A percentile compares a stretch with the other conserved stretches of the same genome.
These are phyloP conservation scores for Lodderomyces oxycetoniae DNA, from an alignment of 1,139 yeast genomes.

Conservation along the genomic window DNA sequence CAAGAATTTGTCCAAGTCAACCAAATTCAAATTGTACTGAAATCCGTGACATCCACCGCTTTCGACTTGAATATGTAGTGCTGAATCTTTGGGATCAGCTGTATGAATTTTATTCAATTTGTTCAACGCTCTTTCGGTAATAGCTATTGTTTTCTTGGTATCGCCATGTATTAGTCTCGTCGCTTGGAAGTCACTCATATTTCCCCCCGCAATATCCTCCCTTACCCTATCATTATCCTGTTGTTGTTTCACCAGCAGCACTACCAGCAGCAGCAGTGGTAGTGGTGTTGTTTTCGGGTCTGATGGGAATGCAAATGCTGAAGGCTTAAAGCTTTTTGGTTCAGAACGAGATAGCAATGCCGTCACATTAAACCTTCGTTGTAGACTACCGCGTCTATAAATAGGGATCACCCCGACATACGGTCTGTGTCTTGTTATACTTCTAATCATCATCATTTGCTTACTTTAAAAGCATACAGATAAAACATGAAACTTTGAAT, in stretches of 20 bases:
- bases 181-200: slow-evolving; percentile 25
- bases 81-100: slow-evolving; percentile 57
- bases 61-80: slow-evolving; percentile 76
- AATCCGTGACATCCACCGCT: slow-evolving; percentile 99
- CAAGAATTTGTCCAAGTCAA: slow-evolving; percentile 43
- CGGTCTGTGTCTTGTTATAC: too few relatives aligned
- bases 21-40: slow-evolving; percentile 73
- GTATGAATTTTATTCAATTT: slow-evolving; percentile 55
- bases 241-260: slow-evolving; percentile 15
- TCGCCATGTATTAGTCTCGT: slow-evolving; percentile 32
- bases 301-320: slow-evolving; percentile 25
- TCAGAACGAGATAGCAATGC: slow-evolving; percentile 1
- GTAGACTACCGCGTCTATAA: too few relatives aligned
- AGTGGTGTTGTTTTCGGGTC: slow-evolving; percentile 9
- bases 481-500: not conserved
- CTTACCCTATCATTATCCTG: not conserved
- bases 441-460: too few relatives aligned
- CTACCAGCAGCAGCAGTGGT: slow-evolving; percentile 6
- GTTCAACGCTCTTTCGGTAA: slow-evolving; percentile 37
- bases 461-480: not conserved
- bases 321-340: slow-evolving; percentile 21
- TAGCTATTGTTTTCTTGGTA: slow-evolving; percentile 36
- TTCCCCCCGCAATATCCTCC: slow-evolving; percentile 19
- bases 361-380: slow-evolving; percentile 7
- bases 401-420: too few relatives aligned